Base-by-base conservation (phyloP, 805 yeast species). In the Wickerhamiella azymoides region DNA sequence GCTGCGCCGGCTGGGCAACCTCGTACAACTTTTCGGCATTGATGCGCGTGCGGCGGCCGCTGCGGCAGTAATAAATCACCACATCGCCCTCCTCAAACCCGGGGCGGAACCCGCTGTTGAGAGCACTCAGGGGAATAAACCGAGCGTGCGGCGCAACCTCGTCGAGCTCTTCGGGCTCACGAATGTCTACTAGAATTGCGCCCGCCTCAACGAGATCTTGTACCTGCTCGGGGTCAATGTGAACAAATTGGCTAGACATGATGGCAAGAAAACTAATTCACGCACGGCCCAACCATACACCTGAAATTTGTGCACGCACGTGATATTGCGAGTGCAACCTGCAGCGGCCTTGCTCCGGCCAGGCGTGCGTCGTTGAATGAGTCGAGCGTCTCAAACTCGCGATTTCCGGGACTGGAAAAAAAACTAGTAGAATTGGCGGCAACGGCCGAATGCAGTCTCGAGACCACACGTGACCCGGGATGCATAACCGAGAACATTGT, bases 121-220 rank as follows among this genome's bases (percentile, higher is more conserved):
- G 54, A 36, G 50, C 57, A 37, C 53, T 57, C 39, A 55, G 39
- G 9, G 57, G 49, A 2, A 54, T 30, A 39, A 53, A 45, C 14
- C 51, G 55, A 7, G 54, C 43, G 25, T 49, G 33, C 14, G 50
- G 45, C 3, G 52, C 44, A 21, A 54, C 50, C 25, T 52, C 46
- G 14, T 47, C 43, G 19, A 49, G 46, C 39, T 51, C 49, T 3
- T 28, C 43, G 10, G 48, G 39, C 32, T 52, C 52, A 25, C 48
- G 52, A 48, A 43, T 49, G 48, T 30, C 50, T 36, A 41, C 46
- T 38, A 14, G 49, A 36, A 36, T 17, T 11, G 48, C 48, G 4
- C 41, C 45, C 11, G 11, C 21, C 5, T 33, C 26, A 10, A 39
- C 40, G 1, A 45, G 40, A 10, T 32, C 30, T 16, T 32, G 32